phyloP scores from a whole-genome alignment of 441 rosid species.

The Gossypium trilobum region DNA sequence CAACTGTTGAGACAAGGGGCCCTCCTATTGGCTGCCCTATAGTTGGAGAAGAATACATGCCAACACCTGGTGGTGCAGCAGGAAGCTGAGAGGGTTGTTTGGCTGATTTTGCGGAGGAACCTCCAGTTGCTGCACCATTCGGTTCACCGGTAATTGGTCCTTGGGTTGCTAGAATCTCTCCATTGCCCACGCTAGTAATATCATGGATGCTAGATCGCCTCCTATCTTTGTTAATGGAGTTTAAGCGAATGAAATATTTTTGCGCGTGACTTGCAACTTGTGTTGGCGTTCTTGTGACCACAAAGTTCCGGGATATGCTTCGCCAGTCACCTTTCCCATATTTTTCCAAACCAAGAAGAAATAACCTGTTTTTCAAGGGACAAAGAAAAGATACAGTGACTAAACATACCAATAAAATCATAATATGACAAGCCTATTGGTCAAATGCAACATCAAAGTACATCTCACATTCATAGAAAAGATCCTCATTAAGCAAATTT shows the following conservation, averaged over 20 bases:
- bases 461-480: background rate
- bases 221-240: slow-evolving; percentile 87
- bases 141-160: too few relatives aligned
- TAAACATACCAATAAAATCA: slow-evolving; percentile 7
- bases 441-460: slow-evolving; percentile 14
- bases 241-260: slow-evolving; percentile 77
- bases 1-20: too few relatives aligned
- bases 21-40: too few relatives aligned
- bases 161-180: too few relatives aligned
- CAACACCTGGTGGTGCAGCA: too few relatives aligned
- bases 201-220: slow-evolving; percentile 95
- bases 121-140: too few relatives aligned
- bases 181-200: slow-evolving; percentile 52
- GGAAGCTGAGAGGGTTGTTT: too few relatives aligned
- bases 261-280: slow-evolving; percentile 99
- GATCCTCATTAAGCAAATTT: background rate
- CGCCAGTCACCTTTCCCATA: slow-evolving; percentile 99
- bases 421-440: background rate
- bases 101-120: too few relatives aligned
- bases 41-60: too few relatives aligned
- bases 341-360: slow-evolving; percentile 88
- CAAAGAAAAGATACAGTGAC: slow-evolving; percentile 3
- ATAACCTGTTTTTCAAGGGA: slow-evolving; percentile 46
- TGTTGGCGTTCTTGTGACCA: slow-evolving; percentile 89
- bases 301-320: slow-evolving; percentile 88